Evolutionary conservation across 768 basidiomycete species (phyloP), one percentile per base, ranked within the genome.

Genomic region (Kwoniella sp.): DNA sequence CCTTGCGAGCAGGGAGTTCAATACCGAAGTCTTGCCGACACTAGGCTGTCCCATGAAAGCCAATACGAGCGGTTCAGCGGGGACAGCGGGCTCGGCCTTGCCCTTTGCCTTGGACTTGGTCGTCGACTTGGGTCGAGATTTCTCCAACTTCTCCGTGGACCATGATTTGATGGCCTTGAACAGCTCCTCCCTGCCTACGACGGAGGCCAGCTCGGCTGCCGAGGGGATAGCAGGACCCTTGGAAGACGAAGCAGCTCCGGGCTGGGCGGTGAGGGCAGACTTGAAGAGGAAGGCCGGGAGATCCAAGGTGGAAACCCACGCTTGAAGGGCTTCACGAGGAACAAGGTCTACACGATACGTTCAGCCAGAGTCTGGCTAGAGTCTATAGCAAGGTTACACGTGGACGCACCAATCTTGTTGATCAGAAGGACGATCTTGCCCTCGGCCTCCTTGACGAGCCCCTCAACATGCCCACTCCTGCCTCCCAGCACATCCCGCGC

Each of bases 21-120:
- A 78, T 38, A 93, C 77, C 0, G 88, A 80, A 42, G 87, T 87
- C 77, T 95, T 93, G 12, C 91, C 91, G 11, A 80, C 89, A 65
- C 89, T 90, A 0, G 87, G 81, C 22, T 87, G 73, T n/a, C 91
- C 91, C 53, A 88, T 83, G 17, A 93, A 81, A 28, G 87, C 88
- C 44, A 89, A 82, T 22, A 79, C 76, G 10, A 91, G 75, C 1
- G 81, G 80, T 46, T 78, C 76, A 22, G 9, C 36, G 10, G 48
- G 39, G 11, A 79, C 78, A 3, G 74, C 74, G 51, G 55, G 49
- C 28, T 56, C 59, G 45, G 55, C 42, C 8, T 48, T 53, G 5
- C 36, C 42, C 31, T 49, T 47, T 3, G 33, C 12, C 31, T 40
- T 40, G n/a, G 49, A 49, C 19, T 52, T 45, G 12, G 40, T 15